Conservation (phyloP, 2,329 filamentous ascomycete genomes). For the Talaromyces pinophilus region DNA sequence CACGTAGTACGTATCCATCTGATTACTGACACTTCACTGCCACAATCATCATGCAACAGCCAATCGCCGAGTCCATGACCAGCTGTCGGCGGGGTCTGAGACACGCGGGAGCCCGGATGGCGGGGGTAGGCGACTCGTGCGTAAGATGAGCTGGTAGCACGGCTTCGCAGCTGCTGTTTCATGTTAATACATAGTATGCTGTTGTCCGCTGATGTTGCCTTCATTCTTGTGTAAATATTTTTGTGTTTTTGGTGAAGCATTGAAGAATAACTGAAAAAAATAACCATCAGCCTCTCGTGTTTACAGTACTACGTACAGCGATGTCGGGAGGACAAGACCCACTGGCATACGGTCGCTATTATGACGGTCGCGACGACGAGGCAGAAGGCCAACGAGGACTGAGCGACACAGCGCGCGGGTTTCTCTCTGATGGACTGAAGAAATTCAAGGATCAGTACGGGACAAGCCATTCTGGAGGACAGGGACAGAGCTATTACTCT, state of each 20-base stretch:
- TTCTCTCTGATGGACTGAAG: constrained; percentile 56
- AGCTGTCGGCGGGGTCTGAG: constrained; percentile 12
- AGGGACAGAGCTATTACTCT: constrained; percentile 18
- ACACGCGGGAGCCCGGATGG: constrained; percentile 8
- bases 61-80: not conserved
- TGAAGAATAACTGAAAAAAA: not conserved
- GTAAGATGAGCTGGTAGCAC: not conserved
- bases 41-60: constrained; percentile 10
- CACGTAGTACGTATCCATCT: not conserved
- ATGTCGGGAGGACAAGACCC: constrained; percentile 52
- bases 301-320: not conserved
- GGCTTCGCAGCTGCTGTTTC: not conserved
- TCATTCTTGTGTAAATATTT: constrained; percentile 1
- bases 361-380: constrained; percentile 28
- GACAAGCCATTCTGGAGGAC: constrained; percentile 25
- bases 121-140: not conserved
- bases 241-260: not conserved
- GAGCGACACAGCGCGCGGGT: constrained; percentile 49
- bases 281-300: not conserved
- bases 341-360: constrained; percentile 58
- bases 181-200: not conserved
- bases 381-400: constrained; percentile 29
- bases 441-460: constrained; percentile 46
- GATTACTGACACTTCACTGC: constrained; percentile 10
- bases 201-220: not conserved